A percentile compares a stretch with the other conserved stretches of the same genome.
Conservation (phyloP, 2,329 filamentous ascomycete species). For the Botrytis paeoniae region DNA sequence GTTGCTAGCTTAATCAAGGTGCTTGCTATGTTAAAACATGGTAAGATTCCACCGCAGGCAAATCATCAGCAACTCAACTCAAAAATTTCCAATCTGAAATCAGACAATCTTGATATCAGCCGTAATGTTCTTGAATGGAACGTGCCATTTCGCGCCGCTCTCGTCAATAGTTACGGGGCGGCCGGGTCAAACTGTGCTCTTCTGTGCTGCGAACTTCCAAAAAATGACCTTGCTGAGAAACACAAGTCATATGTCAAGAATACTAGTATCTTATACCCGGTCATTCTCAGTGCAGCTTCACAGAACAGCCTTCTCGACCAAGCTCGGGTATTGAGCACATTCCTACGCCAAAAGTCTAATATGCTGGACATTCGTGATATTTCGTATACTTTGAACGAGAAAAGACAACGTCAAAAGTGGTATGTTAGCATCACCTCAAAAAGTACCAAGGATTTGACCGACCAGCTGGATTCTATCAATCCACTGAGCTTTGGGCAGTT, state of each 20-base stretch:
- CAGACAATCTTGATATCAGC: background rate
- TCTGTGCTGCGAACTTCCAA: conserved; percentile 16
- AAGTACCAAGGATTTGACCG: background rate
- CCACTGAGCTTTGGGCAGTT: background rate
- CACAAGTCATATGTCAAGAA: background rate
- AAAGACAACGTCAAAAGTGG: background rate
- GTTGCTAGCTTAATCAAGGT: conserved; percentile 41
- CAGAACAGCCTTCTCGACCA: background rate
- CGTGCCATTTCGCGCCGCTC: conserved; percentile 13
- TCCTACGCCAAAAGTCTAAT: background rate
- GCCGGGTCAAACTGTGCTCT: conserved; percentile 28
- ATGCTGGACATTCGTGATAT: background rate
- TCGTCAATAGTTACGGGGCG: conserved; percentile 32
- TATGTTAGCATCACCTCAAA: background rate
- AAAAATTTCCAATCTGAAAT: conserved; percentile 4
- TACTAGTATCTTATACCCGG: background rate
- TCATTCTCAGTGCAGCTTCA: conserved; percentile 5
- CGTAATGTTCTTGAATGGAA: background rate
- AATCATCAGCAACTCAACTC: conserved; percentile 41
- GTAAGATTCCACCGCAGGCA: conserved; percentile 41
- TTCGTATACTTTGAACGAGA: conserved; percentile 2
- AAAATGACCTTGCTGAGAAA: background rate
- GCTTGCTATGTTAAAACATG: conserved; percentile 41
- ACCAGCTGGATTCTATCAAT: background rate
- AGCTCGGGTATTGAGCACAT: background rate